Evolutionary conservation across 495 filamentous ascomycete genomes (phyloP).

Genomic region (Aspergillus cristatus): DNA sequence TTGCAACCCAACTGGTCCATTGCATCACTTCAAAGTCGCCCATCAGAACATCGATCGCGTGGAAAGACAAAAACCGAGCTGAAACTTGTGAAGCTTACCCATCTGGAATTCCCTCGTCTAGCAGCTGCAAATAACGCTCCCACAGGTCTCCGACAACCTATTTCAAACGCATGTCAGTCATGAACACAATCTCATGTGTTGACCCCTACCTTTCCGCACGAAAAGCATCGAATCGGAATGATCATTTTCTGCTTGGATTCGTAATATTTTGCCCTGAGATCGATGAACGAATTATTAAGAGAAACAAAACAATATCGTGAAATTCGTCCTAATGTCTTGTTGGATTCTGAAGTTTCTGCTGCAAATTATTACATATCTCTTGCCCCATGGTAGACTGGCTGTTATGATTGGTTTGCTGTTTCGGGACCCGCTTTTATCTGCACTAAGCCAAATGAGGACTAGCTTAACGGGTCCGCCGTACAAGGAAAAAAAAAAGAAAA

Average conservation of each 20-base stretch:
- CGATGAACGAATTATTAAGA: too few species aligned
- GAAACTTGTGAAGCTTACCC: slow-evolving; percentile 54
- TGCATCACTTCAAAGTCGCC: slow-evolving; percentile 55
- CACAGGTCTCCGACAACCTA: slow-evolving; percentile 95
- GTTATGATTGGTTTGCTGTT: too few species aligned
- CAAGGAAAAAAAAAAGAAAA: too few species aligned
- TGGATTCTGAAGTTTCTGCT: too few species aligned
- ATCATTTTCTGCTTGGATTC: slow-evolving; percentile 78
- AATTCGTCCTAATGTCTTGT: too few species aligned
- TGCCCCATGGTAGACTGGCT: too few species aligned
- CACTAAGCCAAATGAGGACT: too few species aligned
- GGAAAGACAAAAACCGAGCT: slow-evolving; percentile 1
- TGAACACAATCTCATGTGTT: neutral
- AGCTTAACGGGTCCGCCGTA: too few species aligned
- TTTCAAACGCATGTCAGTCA: slow-evolving; percentile 7
- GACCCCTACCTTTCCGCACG: slow-evolving; percentile 83
- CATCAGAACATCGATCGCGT: slow-evolving; percentile 1
- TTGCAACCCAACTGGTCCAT: slow-evolving; percentile 90
- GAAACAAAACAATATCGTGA: too few species aligned
- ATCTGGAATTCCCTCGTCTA: slow-evolving; percentile 67
- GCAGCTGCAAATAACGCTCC: slow-evolving; percentile 80
- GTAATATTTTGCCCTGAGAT: too few species aligned
- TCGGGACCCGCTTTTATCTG: too few species aligned
- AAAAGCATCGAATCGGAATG: slow-evolving; percentile 96
- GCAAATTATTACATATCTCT: too few species aligned